Evolutionary conservation across 1,284 basidiomycete species (phyloP), one percentile per base, ranked within the genome.

Genomic region (Abortiporus biennis): DNA sequence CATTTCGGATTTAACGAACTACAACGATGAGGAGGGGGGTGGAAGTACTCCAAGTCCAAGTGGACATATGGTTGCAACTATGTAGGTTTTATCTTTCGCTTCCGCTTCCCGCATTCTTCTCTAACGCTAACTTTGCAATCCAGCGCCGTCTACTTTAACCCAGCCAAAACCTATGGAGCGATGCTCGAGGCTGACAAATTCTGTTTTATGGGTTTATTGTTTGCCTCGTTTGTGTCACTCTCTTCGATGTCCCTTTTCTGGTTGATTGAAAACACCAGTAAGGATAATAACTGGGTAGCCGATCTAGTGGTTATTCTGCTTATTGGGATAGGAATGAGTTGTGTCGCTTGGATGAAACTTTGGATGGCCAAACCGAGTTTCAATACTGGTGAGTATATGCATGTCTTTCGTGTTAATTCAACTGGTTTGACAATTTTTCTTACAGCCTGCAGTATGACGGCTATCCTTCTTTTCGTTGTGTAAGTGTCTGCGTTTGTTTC

Each of bases 341-440:
- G 75, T 0, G 64, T 96, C 17, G 91, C 92, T 0, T 97, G 83
- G 77, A 79, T 82, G 67, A 93, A 96, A 62, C 74, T 91, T 4
- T 92, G 86, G 81, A 90, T 97, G 67, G 78, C 70, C 6, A 94
- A 88, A 57, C 87, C 92, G 1, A 82, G 85, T 13, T 97, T 95
- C 61, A 93, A 92, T 54, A 88, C 91, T n/a, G 91, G 90, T 79
- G 60, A 55, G 72, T 12, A 2, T 20, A 17, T 41, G 16, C 17
- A 20, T 38, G 20, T n/a, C n/a, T n/a, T n/a, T n/a, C n/a, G 24
- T 40, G 25, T 36, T 29, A 27, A 6, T 15, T 8, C 19, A 8
- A 11, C 21, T 21, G 5, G 20, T 8, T 43, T 37, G 6, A 36
- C 35, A 6, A 29, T 20, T 4, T 23, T n/a, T 23, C 1, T n/a